Evolutionary conservation across 257 asterid genomes (phyloP), one percentile per base, ranked within the genome.

Genomic region (Lavandula angustifolia): DNA sequence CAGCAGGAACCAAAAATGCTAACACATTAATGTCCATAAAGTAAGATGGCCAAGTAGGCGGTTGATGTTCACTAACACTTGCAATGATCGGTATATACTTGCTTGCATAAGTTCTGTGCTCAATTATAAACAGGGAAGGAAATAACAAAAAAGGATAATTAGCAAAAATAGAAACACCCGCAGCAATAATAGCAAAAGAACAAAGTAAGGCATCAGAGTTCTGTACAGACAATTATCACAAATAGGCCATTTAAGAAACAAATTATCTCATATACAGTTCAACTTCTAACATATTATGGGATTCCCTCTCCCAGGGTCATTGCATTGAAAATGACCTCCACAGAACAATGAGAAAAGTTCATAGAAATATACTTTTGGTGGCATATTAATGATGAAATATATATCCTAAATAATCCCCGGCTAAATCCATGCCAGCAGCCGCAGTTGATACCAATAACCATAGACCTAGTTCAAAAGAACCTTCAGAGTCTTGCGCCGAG

Each of bases 41-140:
- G 84, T 94, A 94, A 62, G 99, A 90, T 17, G 99, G 99, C 99
- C 99, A 94, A 44, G 99, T 91, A 57, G 99, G 99, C 0, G 98
- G 99, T 62, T 94, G 99, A 68, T 94, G 98, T 77, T 90, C 99
- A 68, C 99, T 94, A 69, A 94, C 99, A 66, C 99, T 94, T 42
- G 99, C 99, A 67, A 94, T 94, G 53, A 94, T 94, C 35, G 99
- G 99, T 82, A 94, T 94, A 74, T 94, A 94, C 82, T 94, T 94
- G 94, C 98, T 94, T 22, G 99, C 99, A 74, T 94, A 94, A 41
- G 99, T 94, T 73, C 99, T 94, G 95, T 55, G 47, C 73, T 66
- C 80, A 66, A 59, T 73, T 61, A 68, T 62, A 73, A 58, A 32
- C 40, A 12, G 56, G 58, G 35, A 57, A 62, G 32, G 69, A 47